phyloP scores from a whole-genome alignment of 768 basidiomycete species.

The Albatrellus ellisii region DNA sequence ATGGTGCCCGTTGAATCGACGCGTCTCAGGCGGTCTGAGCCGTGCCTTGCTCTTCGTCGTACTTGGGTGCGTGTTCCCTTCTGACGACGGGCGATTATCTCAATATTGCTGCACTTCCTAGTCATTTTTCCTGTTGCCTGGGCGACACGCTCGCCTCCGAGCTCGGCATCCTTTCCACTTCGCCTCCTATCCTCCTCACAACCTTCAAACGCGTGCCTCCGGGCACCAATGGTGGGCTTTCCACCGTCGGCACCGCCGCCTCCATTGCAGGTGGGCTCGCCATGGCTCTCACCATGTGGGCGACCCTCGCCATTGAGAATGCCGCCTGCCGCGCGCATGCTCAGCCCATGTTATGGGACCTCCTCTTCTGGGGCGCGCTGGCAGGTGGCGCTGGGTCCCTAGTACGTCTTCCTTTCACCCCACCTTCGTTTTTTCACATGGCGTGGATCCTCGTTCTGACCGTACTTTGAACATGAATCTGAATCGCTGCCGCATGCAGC shows the following conservation, averaged over 20 bases:
- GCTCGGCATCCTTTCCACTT: slow-evolving; percentile 70
- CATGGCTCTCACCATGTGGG: slow-evolving; percentile 52
- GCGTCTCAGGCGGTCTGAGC: slow-evolving; percentile 37
- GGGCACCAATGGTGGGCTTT: slow-evolving; percentile 87
- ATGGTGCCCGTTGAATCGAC: slow-evolving; percentile 53
- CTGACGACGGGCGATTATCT: neutral
- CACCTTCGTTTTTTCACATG: no score
- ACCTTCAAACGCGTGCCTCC: slow-evolving; percentile 64
- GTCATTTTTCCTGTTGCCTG: slow-evolving; percentile 80
- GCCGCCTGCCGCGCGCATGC: slow-evolving; percentile 31
- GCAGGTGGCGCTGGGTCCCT: slow-evolving; percentile 73
- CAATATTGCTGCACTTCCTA: slow-evolving; percentile 17
- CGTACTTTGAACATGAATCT: neutral
- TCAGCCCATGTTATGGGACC: slow-evolving; percentile 24
- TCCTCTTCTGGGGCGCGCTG: slow-evolving; percentile 46
- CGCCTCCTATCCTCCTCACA: slow-evolving; percentile 65
- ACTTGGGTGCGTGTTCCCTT: slow-evolving; percentile 43
- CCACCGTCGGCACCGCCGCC: slow-evolving; percentile 58
- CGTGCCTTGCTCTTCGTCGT: slow-evolving; percentile 48
- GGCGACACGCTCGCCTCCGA: slow-evolving; percentile 93
- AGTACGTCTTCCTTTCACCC: slow-evolving; percentile 29
- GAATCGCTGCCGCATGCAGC: slow-evolving; percentile 23
- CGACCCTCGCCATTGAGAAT: slow-evolving; percentile 50
- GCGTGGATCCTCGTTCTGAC: no score
- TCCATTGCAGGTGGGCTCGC: slow-evolving; percentile 61